Evolutionary conservation across 164 flowering plant species (phyloP), one percentile per base, ranked within the genome.

Genomic region (Liriodendron chinense): DNA sequence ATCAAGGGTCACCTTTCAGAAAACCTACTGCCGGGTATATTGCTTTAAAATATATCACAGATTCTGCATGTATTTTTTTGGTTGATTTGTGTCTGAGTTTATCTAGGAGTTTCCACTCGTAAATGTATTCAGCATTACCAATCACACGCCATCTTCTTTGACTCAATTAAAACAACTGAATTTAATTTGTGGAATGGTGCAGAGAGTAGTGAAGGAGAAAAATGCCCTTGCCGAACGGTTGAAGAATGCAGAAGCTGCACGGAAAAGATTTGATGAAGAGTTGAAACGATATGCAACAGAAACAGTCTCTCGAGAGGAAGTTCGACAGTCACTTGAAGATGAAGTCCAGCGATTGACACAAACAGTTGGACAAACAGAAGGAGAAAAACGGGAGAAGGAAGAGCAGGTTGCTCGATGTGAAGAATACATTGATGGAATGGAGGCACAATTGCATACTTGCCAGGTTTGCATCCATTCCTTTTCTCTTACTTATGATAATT

Each of bases 201-300:
- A 96, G 99, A 96, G 85, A 84, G 91, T 94, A 10, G 80, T 86
- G 74, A 96, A 96, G 87, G 99, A 96, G 90, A 96, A 96, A 85
- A 92, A 90, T 86, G 93, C 88, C 68, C 91, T 96, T 47, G 88
- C 97, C 67, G 99, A 96, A 82, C 88, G 97, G 85, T 80, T 96
- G 72, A 94, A 91, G 84, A 81, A 78, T 83, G 92, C 97, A 26
- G 99, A 96, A 82, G 89, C 92, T 79, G 92, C 94, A 12, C 81
- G 95, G 61, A 94, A 89, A 82, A 88, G 94, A 81, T 92, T 88
- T 84, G 98, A 96, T 78, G 99, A 96, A 73, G 98, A 96, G 78
- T 76, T 91, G 81, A 91, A 94, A 76, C 89, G 98, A 22, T 91
- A 82, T 87, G 97, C 97, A 23, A 87, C 94, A 9, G 98, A 96